A percentile compares a stretch with the other conserved stretches of the same genome.
phyloP scores from a whole-genome alignment of 2,329 filamentous ascomycete genomes.

The Xenoacremonium recifei region DNA sequence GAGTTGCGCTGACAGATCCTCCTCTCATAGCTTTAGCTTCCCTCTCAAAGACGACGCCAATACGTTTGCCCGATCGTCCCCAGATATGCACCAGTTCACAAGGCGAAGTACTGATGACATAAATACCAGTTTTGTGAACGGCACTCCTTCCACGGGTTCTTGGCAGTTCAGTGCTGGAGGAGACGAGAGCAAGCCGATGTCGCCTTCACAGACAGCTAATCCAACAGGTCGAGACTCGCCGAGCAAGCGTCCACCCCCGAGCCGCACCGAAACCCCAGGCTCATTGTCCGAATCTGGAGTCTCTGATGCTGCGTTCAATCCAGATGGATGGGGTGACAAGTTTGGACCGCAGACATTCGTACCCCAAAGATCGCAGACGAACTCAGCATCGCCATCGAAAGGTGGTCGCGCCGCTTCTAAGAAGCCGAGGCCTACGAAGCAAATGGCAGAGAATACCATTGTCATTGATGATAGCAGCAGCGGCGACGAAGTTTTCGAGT shows the following conservation, averaged over 20 bases:
- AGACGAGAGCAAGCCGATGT: constrained; percentile 23
- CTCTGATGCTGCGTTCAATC: constrained; percentile 42
- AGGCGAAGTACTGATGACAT: constrained; percentile 59
- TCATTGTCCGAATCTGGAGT: constrained; percentile 18
- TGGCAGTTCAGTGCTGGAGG: constrained; percentile 55
- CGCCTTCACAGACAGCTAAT: constrained; percentile 38
- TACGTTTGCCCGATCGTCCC: constrained; percentile 34
- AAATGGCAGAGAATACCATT: constrained; percentile 43
- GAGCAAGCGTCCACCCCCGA: constrained; percentile 26
- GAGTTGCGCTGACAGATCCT: constrained; percentile 31
- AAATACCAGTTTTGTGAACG: constrained; percentile 58
- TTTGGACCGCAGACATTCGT: constrained; percentile 56
- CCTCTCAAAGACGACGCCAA: constrained; percentile 43
- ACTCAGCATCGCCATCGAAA: constrained; percentile 45
- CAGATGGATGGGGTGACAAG: constrained; percentile 53
- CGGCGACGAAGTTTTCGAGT: constrained; percentile 37
- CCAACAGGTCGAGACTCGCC: constrained; percentile 42
- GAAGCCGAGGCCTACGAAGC: constrained; percentile 59
- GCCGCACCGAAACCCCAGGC: constrained; percentile 20
- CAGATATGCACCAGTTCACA: constrained; percentile 41
- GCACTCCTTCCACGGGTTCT: constrained; percentile 36
- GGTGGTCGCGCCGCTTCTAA: constrained; percentile 47
- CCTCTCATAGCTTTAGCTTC: constrained; percentile 50
- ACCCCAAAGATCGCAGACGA: constrained; percentile 39
- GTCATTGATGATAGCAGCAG: constrained; percentile 49